phyloP scores from a whole-genome alignment of 1,139 yeast species.

The Protomyces gravidus region DNA sequence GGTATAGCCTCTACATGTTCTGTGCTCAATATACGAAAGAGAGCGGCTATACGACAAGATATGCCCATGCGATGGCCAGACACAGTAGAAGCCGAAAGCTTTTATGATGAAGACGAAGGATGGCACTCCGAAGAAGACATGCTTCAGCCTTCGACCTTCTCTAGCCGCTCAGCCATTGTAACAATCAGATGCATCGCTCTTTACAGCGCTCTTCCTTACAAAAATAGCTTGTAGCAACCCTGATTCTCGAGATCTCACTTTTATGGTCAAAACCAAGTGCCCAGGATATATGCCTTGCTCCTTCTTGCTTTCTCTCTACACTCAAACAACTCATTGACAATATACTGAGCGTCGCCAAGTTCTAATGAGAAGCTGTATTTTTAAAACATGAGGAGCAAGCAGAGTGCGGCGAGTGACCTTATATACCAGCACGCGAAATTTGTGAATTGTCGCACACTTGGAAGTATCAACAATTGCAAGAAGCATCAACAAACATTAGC shows the following conservation, averaged over 20 bases:
- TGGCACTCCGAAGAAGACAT: too few relatives aligned
- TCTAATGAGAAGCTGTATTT: conserved; percentile 1
- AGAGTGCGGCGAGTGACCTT: not conserved
- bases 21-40: too few relatives aligned
- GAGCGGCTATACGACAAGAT: too few relatives aligned
- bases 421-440: not conserved
- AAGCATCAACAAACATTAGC: too few relatives aligned
- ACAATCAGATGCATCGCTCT: too few relatives aligned
- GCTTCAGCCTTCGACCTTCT: too few relatives aligned
- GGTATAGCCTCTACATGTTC: too few relatives aligned
- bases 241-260: not conserved
- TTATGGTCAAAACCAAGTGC: not conserved
- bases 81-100: too few relatives aligned
- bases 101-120: too few relatives aligned
- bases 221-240: not conserved
- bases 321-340: not conserved
- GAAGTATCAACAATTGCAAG: too few relatives aligned
- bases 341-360: not conserved
- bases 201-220: not conserved
- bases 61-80: too few relatives aligned
- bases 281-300: conserved; percentile 1
- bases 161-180: too few relatives aligned
- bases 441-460: not conserved
- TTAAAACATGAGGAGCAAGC: not conserved
- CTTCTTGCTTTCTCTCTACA: conserved; percentile 1